Conservation (phyloP, 495 filamentous ascomycete species). For the Penicillium goetzii region DNA sequence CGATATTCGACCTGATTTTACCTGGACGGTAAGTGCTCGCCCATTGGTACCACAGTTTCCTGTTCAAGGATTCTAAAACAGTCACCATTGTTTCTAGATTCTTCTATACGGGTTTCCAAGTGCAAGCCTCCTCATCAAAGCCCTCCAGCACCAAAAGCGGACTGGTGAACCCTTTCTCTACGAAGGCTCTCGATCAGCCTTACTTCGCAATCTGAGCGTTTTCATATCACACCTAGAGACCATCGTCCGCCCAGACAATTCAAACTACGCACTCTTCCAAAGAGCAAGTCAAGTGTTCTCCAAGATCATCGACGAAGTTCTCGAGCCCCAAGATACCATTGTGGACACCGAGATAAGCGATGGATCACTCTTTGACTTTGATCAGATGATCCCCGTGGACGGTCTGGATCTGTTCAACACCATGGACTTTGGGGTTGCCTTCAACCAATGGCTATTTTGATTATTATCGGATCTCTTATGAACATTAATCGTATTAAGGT, state of each 20-base stretch:
- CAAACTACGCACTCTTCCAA: constrained; percentile 34
- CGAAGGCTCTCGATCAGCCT: constrained; percentile 52
- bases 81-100: constrained; percentile 18
- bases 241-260: constrained; percentile 26
- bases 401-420: constrained; percentile 32
- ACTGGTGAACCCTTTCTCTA: constrained; percentile 45
- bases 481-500: background rate
- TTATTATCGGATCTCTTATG: background rate
- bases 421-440: constrained; percentile 33
- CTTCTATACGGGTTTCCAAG: constrained; percentile 47
- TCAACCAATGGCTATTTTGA: constrained; percentile 40
- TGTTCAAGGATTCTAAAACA: background rate
- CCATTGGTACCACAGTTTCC: background rate
- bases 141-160: constrained; percentile 46
- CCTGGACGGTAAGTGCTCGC: constrained; percentile 28
- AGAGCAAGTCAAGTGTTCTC: constrained; percentile 35
- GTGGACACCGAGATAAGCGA: background rate
- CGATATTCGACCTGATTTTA: constrained; percentile 33
- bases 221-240: constrained; percentile 46
- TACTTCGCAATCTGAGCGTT: constrained; percentile 64
- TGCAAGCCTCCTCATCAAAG: constrained; percentile 44
- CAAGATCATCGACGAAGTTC: constrained; percentile 38
- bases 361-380: constrained; percentile 14
- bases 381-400: constrained; percentile 26
- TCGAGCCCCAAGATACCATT: constrained; percentile 32